phyloP scores from a whole-genome alignment of 768 basidiomycete genomes.

The Coprinopsis sp. region DNA sequence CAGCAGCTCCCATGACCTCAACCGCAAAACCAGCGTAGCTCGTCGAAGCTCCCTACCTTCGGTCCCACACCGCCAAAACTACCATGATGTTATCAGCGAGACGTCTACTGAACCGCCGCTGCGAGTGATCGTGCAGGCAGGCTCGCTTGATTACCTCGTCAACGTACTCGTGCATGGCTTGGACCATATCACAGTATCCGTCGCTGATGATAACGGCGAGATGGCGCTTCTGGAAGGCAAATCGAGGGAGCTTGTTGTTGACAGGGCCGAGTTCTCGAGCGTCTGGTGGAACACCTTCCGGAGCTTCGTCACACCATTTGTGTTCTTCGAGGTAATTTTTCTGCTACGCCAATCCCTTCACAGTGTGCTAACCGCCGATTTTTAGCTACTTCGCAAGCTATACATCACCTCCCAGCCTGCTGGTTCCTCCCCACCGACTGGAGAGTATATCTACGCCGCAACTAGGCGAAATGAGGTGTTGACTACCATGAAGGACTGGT shows the following conservation, averaged over 20 bases:
- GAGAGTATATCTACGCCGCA: conserved; percentile 46
- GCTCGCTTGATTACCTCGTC: conserved; percentile 70
- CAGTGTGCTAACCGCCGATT: too few relatives aligned
- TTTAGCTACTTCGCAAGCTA: conserved; percentile 70
- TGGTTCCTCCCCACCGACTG: conserved; percentile 36
- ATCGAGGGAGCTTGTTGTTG: conserved; percentile 67
- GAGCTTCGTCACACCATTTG: conserved; percentile 74
- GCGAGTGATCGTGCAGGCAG: conserved; percentile 73
- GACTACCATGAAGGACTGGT: conserved; percentile 66
- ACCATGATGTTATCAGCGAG: conserved; percentile 56
- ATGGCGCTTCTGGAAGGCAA: conserved; percentile 72
- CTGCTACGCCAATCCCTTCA: too few relatives aligned
- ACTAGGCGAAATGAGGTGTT: conserved; percentile 59
- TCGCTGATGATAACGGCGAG: conserved; percentile 85
- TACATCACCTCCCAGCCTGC: conserved; percentile 51
- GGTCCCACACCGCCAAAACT: conserved; percentile 56
- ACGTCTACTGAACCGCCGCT: conserved; percentile 65
- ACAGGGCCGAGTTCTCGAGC: conserved; percentile 65
- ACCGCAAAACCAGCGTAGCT: conserved; percentile 73
- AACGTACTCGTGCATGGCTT: conserved; percentile 75
- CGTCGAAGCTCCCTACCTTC: conserved; percentile 78
- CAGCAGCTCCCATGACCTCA: conserved; percentile 58
- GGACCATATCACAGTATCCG: conserved; percentile 70
- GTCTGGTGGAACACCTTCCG: conserved; percentile 85
- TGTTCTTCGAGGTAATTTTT: conserved; percentile 74